phyloP scores from a whole-genome alignment of 2,329 filamentous ascomycete species.

The Onygenales sp. region DNA sequence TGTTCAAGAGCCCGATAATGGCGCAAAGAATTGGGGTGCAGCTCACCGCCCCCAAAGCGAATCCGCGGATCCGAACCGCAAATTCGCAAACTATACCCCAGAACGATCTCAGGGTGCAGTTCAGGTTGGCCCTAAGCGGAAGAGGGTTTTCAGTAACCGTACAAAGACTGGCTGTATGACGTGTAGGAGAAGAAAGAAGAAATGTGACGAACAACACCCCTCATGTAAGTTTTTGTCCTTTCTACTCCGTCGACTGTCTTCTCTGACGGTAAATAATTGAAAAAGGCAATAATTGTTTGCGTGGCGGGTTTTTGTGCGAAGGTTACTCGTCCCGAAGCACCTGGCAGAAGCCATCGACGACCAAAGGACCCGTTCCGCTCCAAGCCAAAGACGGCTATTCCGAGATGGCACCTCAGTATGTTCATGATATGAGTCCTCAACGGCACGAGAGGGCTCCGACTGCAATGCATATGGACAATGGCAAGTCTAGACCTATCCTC shows the following conservation, averaged over 20 bases:
- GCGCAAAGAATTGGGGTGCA: slow-evolving; percentile 20
- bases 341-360: slow-evolving; percentile 68
- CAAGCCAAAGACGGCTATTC: slow-evolving; percentile 66
- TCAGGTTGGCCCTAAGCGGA: slow-evolving; percentile 35
- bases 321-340: slow-evolving; percentile 75
- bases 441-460: slow-evolving; percentile 28
- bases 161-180: slow-evolving; percentile 95
- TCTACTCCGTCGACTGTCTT: slow-evolving; percentile 8
- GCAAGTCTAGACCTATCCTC: slow-evolving; percentile 37
- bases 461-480: slow-evolving; percentile 31
- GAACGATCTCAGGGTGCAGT: slow-evolving; percentile 25
- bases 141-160: slow-evolving; percentile 70
- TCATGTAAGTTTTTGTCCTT: slow-evolving; percentile 56
- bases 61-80: slow-evolving; percentile 9
- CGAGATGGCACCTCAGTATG: slow-evolving; percentile 25
- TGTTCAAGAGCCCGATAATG: slow-evolving; percentile 31
- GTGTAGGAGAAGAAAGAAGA: slow-evolving; percentile 88
- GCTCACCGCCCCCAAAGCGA: slow-evolving; percentile 29
- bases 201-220: slow-evolving; percentile 90
- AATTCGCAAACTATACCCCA: slow-evolving; percentile 9
- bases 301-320: slow-evolving; percentile 81
- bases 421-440: slow-evolving; percentile 27
- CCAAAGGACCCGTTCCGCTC: slow-evolving; percentile 60
- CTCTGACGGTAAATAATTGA: slow-evolving; percentile 9
- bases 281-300: slow-evolving; percentile 76